These are phyloP conservation scores for Aspergillus heteromorphus DNA, from an alignment of 495 filamentous ascomycete genomes.

Conservation along the genomic window DNA sequence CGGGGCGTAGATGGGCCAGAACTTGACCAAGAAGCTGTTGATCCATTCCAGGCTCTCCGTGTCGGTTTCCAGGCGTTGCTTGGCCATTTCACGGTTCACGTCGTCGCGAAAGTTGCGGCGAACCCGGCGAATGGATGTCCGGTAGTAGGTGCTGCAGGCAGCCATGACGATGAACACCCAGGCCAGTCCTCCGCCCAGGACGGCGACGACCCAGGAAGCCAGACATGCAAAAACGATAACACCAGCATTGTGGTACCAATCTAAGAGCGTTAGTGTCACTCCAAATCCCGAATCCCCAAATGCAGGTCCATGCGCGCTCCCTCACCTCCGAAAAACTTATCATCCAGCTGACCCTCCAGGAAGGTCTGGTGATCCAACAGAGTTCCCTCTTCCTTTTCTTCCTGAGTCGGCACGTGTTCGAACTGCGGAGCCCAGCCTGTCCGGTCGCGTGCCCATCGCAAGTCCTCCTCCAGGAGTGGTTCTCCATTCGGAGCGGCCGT, in stretches of 20 bases:
- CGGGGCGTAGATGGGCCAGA: conserved; percentile 98
- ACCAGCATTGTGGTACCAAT: conserved; percentile 96
- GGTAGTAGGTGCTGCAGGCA: conserved; percentile 88
- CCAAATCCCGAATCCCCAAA: neutral
- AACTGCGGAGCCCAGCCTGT: conserved; percentile 89
- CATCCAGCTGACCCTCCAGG: conserved; percentile 77
- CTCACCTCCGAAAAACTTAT: conserved; percentile 85
- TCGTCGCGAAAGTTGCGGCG: conserved; percentile 96
- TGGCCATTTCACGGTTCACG: conserved; percentile 84
- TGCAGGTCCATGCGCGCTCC: conserved; percentile 13
- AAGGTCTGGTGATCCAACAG: conserved; percentile 82
- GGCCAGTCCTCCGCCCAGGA: conserved; percentile 82
- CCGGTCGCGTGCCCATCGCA: conserved; percentile 60
- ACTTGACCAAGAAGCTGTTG: conserved; percentile 96
- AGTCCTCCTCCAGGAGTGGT: conserved; percentile 50
- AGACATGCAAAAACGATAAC: conserved; percentile 91
- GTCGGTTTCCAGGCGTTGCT: conserved; percentile 84
- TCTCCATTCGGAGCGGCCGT: conserved; percentile 43
- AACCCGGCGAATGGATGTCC: conserved; percentile 88
- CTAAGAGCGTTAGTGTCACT: conserved; percentile 34
- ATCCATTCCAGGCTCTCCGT: conserved; percentile 97
- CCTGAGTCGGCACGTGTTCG: conserved; percentile 50
- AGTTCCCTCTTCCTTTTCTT: conserved; percentile 53
- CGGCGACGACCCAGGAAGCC: conserved; percentile 80
- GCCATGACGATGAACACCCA: conserved; percentile 95